phyloP scores from a whole-genome alignment of 1,139 yeast genomes.

The Magnusiomyces fungicola region DNA sequence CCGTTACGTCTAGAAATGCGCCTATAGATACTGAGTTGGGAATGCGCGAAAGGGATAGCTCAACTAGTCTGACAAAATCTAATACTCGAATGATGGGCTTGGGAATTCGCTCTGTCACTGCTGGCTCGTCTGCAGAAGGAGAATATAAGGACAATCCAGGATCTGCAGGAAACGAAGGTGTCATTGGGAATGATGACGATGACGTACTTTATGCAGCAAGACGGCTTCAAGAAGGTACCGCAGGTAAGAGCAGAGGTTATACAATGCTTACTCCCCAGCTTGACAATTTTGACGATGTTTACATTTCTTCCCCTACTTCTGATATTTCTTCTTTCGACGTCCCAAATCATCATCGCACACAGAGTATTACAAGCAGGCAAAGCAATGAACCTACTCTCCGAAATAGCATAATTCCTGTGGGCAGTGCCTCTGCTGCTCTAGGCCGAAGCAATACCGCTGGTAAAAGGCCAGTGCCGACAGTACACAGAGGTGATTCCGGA shows the following conservation, averaged over 20 bases:
- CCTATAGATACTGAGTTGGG: background rate
- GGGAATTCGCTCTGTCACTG: background rate
- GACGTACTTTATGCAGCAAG: background rate
- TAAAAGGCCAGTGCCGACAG: background rate
- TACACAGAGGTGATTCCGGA: constrained; percentile 9
- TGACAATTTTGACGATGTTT: constrained; percentile 7
- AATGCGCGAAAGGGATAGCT: background rate
- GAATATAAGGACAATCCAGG: background rate
- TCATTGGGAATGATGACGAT: background rate
- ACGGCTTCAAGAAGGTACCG: too few species aligned
- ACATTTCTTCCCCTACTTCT: constrained; percentile 12
- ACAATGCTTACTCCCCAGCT: background rate
- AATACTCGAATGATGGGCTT: background rate
- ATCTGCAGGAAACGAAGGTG: too few species aligned
- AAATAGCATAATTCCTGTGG: background rate
- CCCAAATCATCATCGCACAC: background rate
- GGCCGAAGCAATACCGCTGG: background rate
- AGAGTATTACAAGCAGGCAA: too few species aligned
- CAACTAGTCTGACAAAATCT: background rate
- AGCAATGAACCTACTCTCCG: background rate
- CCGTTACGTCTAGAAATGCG: background rate
- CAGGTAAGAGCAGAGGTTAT: background rate
- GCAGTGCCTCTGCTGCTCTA: background rate
- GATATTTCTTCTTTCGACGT: constrained; percentile 4
- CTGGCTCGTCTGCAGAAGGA: background rate